Evolutionary conservation across 2,329 filamentous ascomycete genomes (phyloP).

Genomic region (Coniochaeta pulveracea): DNA sequence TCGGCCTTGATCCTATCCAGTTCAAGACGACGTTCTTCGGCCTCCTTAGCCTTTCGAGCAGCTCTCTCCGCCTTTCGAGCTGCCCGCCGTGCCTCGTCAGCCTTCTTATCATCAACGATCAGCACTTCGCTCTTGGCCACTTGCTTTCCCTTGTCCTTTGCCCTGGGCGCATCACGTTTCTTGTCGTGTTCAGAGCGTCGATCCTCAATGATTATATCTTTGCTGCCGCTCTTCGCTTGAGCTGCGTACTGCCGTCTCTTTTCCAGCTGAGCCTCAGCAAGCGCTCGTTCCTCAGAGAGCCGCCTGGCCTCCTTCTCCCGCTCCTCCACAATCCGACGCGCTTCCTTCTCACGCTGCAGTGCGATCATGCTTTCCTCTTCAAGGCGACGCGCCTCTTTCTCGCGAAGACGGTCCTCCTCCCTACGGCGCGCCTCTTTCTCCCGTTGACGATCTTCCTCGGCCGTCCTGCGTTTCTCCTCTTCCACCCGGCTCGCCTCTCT

Average conservation of each 20-base stretch:
- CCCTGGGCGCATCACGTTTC: conserved; percentile 1
- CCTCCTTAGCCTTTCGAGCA: conserved; percentile 1
- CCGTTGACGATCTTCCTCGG: conserved; percentile 12
- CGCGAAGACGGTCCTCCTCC: conserved; percentile 7
- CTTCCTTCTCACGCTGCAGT: conserved; percentile 10
- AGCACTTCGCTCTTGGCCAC: not conserved
- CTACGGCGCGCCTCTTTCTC: conserved; percentile 6
- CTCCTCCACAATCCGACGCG: not conserved
- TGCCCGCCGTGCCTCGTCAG: no score
- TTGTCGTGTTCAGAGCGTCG: conserved; percentile 1
- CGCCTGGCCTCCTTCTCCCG: conserved; percentile 10
- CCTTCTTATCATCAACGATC: no score
- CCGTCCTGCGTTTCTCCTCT: conserved; percentile 12
- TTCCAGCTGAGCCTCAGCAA: conserved; percentile 5
- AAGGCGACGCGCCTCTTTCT: conserved; percentile 11
- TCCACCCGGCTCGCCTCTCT: not conserved
- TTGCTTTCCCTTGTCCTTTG: no score
- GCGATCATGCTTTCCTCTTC: conserved; percentile 12
- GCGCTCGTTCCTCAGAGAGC: not conserved
- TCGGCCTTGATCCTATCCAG: conserved; percentile 5
- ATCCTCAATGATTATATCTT: conserved; percentile 1
- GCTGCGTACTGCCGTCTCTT: not conserved
- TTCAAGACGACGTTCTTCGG: conserved; percentile 1
- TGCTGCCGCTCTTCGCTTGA: not conserved
- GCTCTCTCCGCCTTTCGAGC: conserved; percentile 3